Percentiles rank a stretch among this genome's conserved stretches.
These are phyloP conservation scores for Pichia inconspicua DNA, from an alignment of 1,139 yeast species.

Conservation along the genomic window DNA sequence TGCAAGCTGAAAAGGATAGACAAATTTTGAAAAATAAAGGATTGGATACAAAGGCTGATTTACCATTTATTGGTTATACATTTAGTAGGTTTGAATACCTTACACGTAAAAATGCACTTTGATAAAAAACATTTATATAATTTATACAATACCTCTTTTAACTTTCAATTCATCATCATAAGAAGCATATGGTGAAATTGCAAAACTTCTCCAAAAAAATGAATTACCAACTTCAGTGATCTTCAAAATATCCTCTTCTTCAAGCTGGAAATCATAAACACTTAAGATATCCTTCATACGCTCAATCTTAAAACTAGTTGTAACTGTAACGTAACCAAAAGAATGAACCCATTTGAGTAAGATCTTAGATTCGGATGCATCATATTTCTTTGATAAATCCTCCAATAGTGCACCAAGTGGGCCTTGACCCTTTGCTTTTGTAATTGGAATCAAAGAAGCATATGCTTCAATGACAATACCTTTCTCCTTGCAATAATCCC, in stretches of 20 bases:
- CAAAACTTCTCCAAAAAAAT: conserved; percentile 22
- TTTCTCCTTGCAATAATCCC: conserved; percentile 42
- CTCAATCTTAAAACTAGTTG: conserved; percentile 56
- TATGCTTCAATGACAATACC: conserved; percentile 57
- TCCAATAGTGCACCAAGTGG: conserved; percentile 34
- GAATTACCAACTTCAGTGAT: conserved; percentile 34
- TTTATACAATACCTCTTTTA: conserved; percentile 9
- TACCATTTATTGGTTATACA: conserved; percentile 96
- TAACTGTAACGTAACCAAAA: conserved; percentile 57
- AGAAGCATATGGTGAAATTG: conserved; percentile 16
- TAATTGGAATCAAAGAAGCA: conserved; percentile 51
- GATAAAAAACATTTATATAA: neutral
- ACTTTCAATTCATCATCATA: conserved; percentile 18
- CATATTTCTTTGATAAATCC: conserved; percentile 45
- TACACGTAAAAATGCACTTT: conserved; percentile 69
- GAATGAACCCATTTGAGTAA: conserved; percentile 63
- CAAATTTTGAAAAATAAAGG: conserved; percentile 33
- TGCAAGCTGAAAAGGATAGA: conserved; percentile 58
- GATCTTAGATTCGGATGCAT: conserved; percentile 50
- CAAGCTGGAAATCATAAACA: conserved; percentile 44
- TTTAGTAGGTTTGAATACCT: conserved; percentile 89
- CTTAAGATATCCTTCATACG: conserved; percentile 53
- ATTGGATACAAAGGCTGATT: conserved; percentile 59
- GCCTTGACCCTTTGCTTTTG: conserved; percentile 26
- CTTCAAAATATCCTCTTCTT: conserved; percentile 37